phyloP scores from a whole-genome alignment of 2,329 filamentous ascomycete genomes.

The Exophiala bonariae region DNA sequence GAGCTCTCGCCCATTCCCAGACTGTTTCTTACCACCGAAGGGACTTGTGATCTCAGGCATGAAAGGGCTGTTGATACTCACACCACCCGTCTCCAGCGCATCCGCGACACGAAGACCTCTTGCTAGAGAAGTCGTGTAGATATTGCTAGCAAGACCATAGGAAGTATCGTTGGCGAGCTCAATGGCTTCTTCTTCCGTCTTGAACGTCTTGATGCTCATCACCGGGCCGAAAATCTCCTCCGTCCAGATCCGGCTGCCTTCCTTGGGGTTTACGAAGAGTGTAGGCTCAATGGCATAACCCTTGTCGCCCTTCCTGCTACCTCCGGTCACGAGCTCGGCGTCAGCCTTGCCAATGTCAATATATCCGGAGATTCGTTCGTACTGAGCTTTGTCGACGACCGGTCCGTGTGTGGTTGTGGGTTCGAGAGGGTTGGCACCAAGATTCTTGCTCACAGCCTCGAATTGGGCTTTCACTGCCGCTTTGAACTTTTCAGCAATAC shows the following conservation, averaged over 20 bases:
- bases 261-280: slow-evolving; percentile 35
- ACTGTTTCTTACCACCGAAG: slow-evolving; percentile 47
- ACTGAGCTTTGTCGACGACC: slow-evolving; percentile 44
- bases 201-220: slow-evolving; percentile 38
- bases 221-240: slow-evolving; percentile 47
- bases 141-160: slow-evolving; percentile 40
- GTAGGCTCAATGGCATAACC: slow-evolving; percentile 42
- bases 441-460: slow-evolving; percentile 57
- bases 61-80: slow-evolving; percentile 44
- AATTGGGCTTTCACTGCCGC: slow-evolving; percentile 46
- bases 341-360: slow-evolving; percentile 43
- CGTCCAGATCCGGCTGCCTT: slow-evolving; percentile 34
- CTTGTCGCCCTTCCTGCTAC: slow-evolving; percentile 32
- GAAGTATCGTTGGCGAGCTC: slow-evolving; percentile 38
- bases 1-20: slow-evolving; percentile 52
- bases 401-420: slow-evolving; percentile 51
- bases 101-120: slow-evolving; percentile 40
- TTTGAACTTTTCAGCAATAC: slow-evolving; percentile 60
- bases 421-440: slow-evolving; percentile 66
- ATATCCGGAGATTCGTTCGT: slow-evolving; percentile 43
- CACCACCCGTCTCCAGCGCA: slow-evolving; percentile 43
- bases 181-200: slow-evolving; percentile 39
- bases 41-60: slow-evolving; percentile 39
- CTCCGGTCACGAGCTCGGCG: slow-evolving; percentile 38
- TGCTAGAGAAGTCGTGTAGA: slow-evolving; percentile 40